Conservation (phyloP, 2,329 filamentous ascomycete genomes). For the Sporothrix schenckii region DNA sequence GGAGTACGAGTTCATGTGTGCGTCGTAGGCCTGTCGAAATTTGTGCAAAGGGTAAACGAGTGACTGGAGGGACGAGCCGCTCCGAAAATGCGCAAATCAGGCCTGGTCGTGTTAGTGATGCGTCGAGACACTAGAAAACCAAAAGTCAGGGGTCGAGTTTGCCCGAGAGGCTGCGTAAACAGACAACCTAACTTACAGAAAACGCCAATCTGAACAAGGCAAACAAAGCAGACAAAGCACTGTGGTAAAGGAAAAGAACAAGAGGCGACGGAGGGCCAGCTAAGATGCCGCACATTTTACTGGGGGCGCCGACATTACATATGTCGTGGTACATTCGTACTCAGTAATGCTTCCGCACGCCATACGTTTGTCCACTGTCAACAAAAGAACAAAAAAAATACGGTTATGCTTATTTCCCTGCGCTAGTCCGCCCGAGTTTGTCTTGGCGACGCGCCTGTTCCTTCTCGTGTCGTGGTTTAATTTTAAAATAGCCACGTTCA, state of each 20-base stretch:
- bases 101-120: conserved; percentile 8
- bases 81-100: conserved; percentile 7
- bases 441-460: conserved; percentile 1
- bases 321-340: neutral
- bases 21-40: neutral
- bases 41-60: neutral
- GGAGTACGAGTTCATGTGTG: conserved; percentile 5
- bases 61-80: neutral
- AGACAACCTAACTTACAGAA: neutral
- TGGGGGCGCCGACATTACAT: conserved; percentile 6
- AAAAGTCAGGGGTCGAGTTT: neutral
- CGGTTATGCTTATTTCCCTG: conserved; percentile 25
- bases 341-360: no score
- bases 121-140: neutral
- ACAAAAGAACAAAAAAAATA: neutral
- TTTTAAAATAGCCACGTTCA: conserved; percentile 19
- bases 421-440: neutral
- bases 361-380: neutral
- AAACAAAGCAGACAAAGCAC: neutral
- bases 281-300: neutral
- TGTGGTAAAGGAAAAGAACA: neutral
- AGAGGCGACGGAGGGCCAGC: neutral
- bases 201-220: neutral
- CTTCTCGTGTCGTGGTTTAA: conserved; percentile 18
- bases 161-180: neutral